Evolutionary conservation across 306 rosid genomes (phyloP).

Genomic region (Cajanus cajan): DNA sequence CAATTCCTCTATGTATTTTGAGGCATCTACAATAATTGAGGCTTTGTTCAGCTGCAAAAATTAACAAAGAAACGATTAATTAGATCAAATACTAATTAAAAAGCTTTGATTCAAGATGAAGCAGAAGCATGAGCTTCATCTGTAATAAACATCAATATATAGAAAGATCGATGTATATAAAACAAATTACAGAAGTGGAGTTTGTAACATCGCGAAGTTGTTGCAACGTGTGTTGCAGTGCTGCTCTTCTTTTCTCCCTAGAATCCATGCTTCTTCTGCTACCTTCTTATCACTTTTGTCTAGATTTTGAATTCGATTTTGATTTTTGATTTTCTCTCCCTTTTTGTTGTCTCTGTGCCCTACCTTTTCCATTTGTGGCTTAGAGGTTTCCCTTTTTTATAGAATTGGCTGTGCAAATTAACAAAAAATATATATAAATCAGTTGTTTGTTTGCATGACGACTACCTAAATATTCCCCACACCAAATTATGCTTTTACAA

Average conservation of each 20-base stretch:
- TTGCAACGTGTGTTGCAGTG: slow-evolving; percentile 44
- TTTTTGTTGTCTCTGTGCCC: background rate
- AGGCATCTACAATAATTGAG: slow-evolving; percentile 71
- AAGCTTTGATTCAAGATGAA: background rate
- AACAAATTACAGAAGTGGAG: slow-evolving; percentile 63
- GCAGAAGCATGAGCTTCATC: background rate
- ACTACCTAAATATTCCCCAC: slow-evolving; percentile 37
- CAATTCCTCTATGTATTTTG: slow-evolving; percentile 64
- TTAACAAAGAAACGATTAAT: background rate
- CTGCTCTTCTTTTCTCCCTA: slow-evolving; percentile 44
- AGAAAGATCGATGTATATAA: background rate
- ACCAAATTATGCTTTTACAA: slow-evolving; percentile 31
- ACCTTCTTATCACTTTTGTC: slow-evolving; percentile 21
- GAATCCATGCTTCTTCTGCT: slow-evolving; percentile 51
- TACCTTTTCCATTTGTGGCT: slow-evolving; percentile 7
- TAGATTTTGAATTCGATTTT: background rate
- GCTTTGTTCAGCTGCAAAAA: slow-evolving; percentile 41
- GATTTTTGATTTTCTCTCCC: slow-evolving; percentile 18
- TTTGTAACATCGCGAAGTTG: slow-evolving; percentile 66
- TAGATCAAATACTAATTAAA: background rate
- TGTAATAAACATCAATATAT: too few species aligned
- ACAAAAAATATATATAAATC: slow-evolving; percentile 12
- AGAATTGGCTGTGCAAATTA: slow-evolving; percentile 20
- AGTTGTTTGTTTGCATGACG: slow-evolving; percentile 42
- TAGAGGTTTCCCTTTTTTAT: slow-evolving; percentile 27